Conservation (phyloP, 1,139 yeast genomes). For the Pichia sorboxylosa region DNA sequence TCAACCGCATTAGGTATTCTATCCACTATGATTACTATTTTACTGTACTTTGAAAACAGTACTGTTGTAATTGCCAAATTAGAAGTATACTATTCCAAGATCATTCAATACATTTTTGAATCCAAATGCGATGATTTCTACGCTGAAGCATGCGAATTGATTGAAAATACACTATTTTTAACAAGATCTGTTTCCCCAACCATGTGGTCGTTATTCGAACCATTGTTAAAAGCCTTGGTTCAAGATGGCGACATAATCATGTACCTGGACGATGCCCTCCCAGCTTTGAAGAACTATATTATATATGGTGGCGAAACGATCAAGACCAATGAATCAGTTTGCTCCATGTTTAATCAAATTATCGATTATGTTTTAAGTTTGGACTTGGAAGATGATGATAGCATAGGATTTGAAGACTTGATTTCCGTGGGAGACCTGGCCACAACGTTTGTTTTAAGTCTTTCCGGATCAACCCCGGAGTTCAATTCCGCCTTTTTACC, state of each 20-base stretch:
- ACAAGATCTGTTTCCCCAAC: slow-evolving; percentile 58
- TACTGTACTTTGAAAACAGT: slow-evolving; percentile 77
- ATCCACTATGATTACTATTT: slow-evolving; percentile 79
- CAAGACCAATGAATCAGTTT: slow-evolving; percentile 27
- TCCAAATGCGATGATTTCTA: slow-evolving; percentile 66
- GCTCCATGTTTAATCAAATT: slow-evolving; percentile 18
- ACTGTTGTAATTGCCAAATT: slow-evolving; percentile 52
- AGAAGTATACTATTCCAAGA: slow-evolving; percentile 67
- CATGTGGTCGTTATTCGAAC: slow-evolving; percentile 64
- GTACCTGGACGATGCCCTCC: slow-evolving; percentile 68
- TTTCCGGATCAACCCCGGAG: slow-evolving; percentile 31
- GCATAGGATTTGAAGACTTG: slow-evolving; percentile 39
- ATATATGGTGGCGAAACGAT: slow-evolving; percentile 55
- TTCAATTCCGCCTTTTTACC: slow-evolving; percentile 32
- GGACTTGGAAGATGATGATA: slow-evolving; percentile 26
- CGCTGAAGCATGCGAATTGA: slow-evolving; percentile 71
- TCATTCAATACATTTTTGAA: slow-evolving; percentile 52
- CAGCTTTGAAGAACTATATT: slow-evolving; percentile 66
- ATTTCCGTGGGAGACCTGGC: slow-evolving; percentile 41
- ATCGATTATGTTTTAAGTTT: slow-evolving; percentile 22
- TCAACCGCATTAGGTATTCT: slow-evolving; percentile 82
- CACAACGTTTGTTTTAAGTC: slow-evolving; percentile 41
- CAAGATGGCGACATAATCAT: slow-evolving; percentile 18
- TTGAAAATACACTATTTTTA: slow-evolving; percentile 76
- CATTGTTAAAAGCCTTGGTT: slow-evolving; percentile 39